These are phyloP conservation scores for Echria macrotheca DNA, from an alignment of 495 filamentous ascomycete species.

Conservation along the genomic window DNA sequence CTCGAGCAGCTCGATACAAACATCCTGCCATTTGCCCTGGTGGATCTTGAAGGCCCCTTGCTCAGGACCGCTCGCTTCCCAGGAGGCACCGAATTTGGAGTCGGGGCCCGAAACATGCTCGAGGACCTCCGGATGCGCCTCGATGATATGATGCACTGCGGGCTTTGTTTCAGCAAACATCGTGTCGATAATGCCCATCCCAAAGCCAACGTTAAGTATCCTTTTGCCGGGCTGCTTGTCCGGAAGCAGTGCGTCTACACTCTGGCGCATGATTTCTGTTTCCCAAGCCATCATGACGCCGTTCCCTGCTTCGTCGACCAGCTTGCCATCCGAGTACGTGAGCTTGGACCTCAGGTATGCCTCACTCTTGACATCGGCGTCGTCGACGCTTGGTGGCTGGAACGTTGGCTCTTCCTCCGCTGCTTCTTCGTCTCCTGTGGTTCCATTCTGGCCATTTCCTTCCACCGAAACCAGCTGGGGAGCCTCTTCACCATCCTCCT, in stretches of 20 bases:
- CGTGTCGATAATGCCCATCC: slow-evolving; percentile 92
- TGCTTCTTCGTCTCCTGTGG: slow-evolving; percentile 3
- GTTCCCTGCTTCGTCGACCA: slow-evolving; percentile 76
- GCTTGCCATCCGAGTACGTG: slow-evolving; percentile 64
- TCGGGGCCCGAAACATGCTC: slow-evolving; percentile 50
- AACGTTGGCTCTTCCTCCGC: slow-evolving; percentile 25
- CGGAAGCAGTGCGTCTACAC: slow-evolving; percentile 48
- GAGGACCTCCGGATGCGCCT: slow-evolving; percentile 82
- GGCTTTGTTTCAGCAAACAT: slow-evolving; percentile 70
- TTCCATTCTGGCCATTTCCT: slow-evolving; percentile 10
- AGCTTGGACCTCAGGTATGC: slow-evolving; percentile 74
- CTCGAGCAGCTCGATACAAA: slow-evolving; percentile 65
- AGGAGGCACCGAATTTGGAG: slow-evolving; percentile 40
- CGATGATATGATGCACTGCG: slow-evolving; percentile 74
- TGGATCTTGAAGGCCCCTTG: slow-evolving; percentile 42
- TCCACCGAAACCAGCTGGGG: slow-evolving; percentile 24
- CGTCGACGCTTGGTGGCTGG: slow-evolving; percentile 25
- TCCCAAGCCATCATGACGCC: slow-evolving; percentile 99
- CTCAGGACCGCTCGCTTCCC: slow-evolving; percentile 36
- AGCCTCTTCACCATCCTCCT: slow-evolving; percentile 37
- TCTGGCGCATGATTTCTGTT: slow-evolving; percentile 77
- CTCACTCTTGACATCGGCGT: slow-evolving; percentile 51
- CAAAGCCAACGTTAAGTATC: slow-evolving; percentile 88
- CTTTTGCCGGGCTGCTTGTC: slow-evolving; percentile 49
- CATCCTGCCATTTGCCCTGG: slow-evolving; percentile 74